These are phyloP conservation scores for Dittrichia graveolens DNA, from an alignment of 129 eudicot genomes.

Conservation along the genomic window DNA sequence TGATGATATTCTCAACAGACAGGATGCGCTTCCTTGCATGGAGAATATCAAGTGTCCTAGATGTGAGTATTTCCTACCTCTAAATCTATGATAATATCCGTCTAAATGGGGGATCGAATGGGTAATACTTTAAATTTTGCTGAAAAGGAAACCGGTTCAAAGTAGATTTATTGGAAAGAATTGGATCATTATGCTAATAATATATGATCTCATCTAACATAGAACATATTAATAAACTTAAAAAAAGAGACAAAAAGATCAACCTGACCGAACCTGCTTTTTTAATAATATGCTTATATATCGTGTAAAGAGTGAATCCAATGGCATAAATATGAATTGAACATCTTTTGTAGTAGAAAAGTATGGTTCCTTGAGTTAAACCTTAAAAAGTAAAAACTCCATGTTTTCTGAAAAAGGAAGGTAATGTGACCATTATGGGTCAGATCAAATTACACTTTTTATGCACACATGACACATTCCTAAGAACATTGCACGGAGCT, in stretches of 20 bases:
- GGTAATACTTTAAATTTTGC: no score
- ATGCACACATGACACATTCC: no score
- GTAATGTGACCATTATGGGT: neutral
- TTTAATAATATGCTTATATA: neutral
- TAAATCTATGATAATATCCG: neutral
- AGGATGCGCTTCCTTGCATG: slow-evolving; percentile 62
- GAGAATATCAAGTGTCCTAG: slow-evolving; percentile 55
- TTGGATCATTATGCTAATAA: no score
- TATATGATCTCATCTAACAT: no score
- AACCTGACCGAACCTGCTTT: no score
- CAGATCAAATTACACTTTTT: neutral
- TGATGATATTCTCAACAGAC: slow-evolving; percentile 49
- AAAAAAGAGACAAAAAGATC: no score
- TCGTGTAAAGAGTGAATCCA: neutral
- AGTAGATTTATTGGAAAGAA: no score
- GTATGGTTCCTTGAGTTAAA: neutral
- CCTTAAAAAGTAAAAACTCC: neutral
- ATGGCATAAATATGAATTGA: neutral
- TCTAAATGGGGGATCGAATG: neutral
- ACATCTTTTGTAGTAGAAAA: neutral
- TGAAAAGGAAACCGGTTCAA: no score
- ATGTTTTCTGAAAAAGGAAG: neutral
- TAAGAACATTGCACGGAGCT: no score
- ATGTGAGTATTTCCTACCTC: slow-evolving; percentile 56
- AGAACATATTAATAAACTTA: no score